phyloP scores from a whole-genome alignment of 371 early-diverging fungal species.

The Rhizopus delemar region DNA sequence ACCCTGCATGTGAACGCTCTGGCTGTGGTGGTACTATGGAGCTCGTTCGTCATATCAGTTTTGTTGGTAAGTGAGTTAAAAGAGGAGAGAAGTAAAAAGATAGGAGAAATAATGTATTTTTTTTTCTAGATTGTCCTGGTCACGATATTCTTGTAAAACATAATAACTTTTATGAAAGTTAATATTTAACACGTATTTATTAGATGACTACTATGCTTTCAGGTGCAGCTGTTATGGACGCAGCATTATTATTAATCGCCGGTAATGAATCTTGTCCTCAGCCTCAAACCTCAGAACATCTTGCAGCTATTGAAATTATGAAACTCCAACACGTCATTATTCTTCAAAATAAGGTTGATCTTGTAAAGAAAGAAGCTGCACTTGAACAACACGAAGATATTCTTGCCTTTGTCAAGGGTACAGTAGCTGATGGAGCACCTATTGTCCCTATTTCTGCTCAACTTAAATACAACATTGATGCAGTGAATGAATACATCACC shows the following conservation, averaged over 20 bases:
- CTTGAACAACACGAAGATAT: slow-evolving; percentile 96
- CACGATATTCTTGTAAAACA: slow-evolving; percentile 95
- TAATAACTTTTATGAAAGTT: background rate
- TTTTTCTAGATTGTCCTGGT: slow-evolving; percentile 94
- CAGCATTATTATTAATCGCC: slow-evolving; percentile 98
- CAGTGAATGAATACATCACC: slow-evolving; percentile 98
- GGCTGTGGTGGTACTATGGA: slow-evolving; percentile 91
- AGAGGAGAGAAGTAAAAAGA: background rate
- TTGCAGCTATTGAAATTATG: slow-evolving; percentile 99
- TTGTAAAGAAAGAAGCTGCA: slow-evolving; percentile 96
- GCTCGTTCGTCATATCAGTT: slow-evolving; percentile 96
- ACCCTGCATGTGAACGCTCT: slow-evolving; percentile 89
- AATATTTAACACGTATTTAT: background rate
- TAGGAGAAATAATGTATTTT: background rate
- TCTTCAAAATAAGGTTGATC: slow-evolving; percentile 99
- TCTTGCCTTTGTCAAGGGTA: slow-evolving; percentile 93
- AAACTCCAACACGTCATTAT: slow-evolving; percentile 98
- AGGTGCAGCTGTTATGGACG: slow-evolving; percentile 99
- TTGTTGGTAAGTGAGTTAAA: slow-evolving; percentile 69
- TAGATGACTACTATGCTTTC: slow-evolving; percentile 99
- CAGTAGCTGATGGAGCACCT: slow-evolving; percentile 96
- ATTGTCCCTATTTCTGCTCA: slow-evolving; percentile 99
- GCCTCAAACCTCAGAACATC: slow-evolving; percentile 99
- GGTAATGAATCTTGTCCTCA: slow-evolving; percentile 99
- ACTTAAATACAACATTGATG: slow-evolving; percentile 99